Evolutionary conservation across 2,329 filamentous ascomycete genomes (phyloP), one percentile per base, ranked within the genome.

Genomic region (Albophoma yamanashiensis): DNA sequence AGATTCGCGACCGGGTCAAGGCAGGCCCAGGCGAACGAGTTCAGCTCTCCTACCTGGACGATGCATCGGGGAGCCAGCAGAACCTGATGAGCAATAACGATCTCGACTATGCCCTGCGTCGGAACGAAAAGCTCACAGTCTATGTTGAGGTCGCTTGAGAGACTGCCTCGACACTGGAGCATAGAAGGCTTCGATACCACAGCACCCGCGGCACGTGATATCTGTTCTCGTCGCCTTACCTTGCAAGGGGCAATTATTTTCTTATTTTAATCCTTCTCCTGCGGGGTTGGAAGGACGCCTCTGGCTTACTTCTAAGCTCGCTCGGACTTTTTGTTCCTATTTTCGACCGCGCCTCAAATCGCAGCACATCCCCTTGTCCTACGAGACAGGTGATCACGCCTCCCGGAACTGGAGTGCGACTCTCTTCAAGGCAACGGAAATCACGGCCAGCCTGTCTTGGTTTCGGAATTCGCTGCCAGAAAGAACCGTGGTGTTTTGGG

Each of bases 41-140:
- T 36, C 81, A 89, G 63, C 82, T 97, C 31, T 90, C 87, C 66
- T 97, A 96, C 78, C 88, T 90, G 72, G 92, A 97, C 65, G 92
- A 97, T 71, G 79, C 83, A 39, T 89, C 87, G 5, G 88, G 88
- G 34, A 84, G 89, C 64, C 89, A 88, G 73, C 85, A 88, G 50
- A 85, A 85, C 43, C 78, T 97, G 64, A 79, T 89, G 69, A 92
- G 85, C 73, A 87, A 97, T 70, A 82, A 88, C 63, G 92, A 97
- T 71, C 77, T 97, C 58, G 87, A 92, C 64, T 81, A 84, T 64
- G 93, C 93, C 3, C 78, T 97, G 64, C 83, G 89, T 67, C 80
- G 91, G 67, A 96, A 96, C 74, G 88, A 92, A 65, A 97, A 97
- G 77, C 79, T 97, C 64, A 85, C 92, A 59, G 78, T 97, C 34